These are phyloP conservation scores for Ilyonectria robusta DNA, from an alignment of 2,329 filamentous ascomycete genomes.

Conservation along the genomic window DNA sequence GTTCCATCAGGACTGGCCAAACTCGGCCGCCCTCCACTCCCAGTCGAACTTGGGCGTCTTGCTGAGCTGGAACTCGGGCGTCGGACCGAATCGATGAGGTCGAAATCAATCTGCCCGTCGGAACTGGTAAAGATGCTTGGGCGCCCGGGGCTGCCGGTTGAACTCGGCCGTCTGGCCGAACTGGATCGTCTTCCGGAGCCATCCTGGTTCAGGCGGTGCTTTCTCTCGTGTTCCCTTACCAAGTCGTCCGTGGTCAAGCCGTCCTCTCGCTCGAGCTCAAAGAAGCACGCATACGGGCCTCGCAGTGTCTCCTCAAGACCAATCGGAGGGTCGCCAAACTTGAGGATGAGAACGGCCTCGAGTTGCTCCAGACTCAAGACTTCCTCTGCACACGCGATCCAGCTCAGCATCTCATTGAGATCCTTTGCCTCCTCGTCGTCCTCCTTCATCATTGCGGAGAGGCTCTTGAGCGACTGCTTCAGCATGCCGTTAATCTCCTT, in stretches of 20 bases:
- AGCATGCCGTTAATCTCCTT: conserved; percentile 61
- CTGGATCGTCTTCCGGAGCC: conserved; percentile 39
- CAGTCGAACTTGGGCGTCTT: conserved; percentile 38
- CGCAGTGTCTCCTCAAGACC: conserved; percentile 60
- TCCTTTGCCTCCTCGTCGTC: conserved; percentile 58
- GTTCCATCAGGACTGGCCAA: conserved; percentile 33
- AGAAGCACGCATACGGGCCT: conserved; percentile 62
- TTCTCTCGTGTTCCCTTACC: conserved; percentile 55
- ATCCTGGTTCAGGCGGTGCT: conserved; percentile 42
- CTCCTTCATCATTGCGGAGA: conserved; percentile 55
- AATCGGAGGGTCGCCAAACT: conserved; percentile 57
- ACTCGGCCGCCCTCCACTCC: conserved; percentile 35
- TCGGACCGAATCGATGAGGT: no score
- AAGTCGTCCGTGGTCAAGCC: conserved; percentile 59
- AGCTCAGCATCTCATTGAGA: conserved; percentile 62
- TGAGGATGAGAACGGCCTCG: conserved; percentile 59
- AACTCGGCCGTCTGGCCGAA: conserved; percentile 40
- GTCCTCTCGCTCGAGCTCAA: conserved; percentile 61
- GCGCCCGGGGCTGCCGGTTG: conserved; percentile 37
- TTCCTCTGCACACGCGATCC: conserved; percentile 61
- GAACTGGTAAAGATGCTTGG: conserved; percentile 35
- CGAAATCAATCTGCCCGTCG: neutral
- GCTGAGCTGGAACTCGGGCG: conserved; percentile 37
- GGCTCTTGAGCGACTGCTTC: conserved; percentile 57
- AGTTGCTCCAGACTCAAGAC: conserved; percentile 60